phyloP scores from a whole-genome alignment of 129 eudicot genomes.

The Escallonia rubra region DNA sequence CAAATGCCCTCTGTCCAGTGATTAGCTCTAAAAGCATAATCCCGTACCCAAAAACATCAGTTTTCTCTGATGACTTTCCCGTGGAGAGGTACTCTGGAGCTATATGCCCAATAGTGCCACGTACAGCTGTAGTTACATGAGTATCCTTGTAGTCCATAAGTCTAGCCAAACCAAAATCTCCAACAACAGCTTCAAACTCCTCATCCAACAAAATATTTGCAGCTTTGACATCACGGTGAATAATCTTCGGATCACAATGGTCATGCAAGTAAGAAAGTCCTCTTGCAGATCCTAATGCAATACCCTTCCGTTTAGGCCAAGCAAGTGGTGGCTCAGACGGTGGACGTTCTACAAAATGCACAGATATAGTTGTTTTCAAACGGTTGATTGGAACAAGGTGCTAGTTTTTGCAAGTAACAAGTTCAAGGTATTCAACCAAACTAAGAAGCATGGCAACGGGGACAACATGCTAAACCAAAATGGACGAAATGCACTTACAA shows the following conservation, averaged over 20 bases:
- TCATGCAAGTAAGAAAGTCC: slow-evolving; percentile 80
- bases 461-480: background rate
- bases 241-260: slow-evolving; percentile 82
- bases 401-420: too few relatives aligned
- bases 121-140: slow-evolving; percentile 80
- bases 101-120: slow-evolving; percentile 82
- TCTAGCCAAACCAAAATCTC: slow-evolving; percentile 77
- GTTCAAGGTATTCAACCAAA: too few relatives aligned
- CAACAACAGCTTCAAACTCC: slow-evolving; percentile 84
- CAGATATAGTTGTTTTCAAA: background rate
- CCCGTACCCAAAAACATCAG: slow-evolving; percentile 90
- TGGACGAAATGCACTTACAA: too few relatives aligned
- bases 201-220: slow-evolving; percentile 78
- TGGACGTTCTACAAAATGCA: slow-evolving; percentile 57
- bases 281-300: slow-evolving; percentile 82
- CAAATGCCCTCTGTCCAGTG: slow-evolving; percentile 83
- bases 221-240: slow-evolving; percentile 87
- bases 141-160: slow-evolving; percentile 79
- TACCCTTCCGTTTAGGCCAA: slow-evolving; percentile 73
- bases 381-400: background rate
- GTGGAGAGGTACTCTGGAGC: slow-evolving; percentile 85
- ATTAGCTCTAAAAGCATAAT: slow-evolving; percentile 79
- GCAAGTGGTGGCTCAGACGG: slow-evolving; percentile 70
- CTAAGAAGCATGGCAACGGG: background rate
- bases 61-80: slow-evolving; percentile 76